phyloP scores from a whole-genome alignment of 495 filamentous ascomycete genomes.

The Penicillium cosmopolitanum region DNA sequence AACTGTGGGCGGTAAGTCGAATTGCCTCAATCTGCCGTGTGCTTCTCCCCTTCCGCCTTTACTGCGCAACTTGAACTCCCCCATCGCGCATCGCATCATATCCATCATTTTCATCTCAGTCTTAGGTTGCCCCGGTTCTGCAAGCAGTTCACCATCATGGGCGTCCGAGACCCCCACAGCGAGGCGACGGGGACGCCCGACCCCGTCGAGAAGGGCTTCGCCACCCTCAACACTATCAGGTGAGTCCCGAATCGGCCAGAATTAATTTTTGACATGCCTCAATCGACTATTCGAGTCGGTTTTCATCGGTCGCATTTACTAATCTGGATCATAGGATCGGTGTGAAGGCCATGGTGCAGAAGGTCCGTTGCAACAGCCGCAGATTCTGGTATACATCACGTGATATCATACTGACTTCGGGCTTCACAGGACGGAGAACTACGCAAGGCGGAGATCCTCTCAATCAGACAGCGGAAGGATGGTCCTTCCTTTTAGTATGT shows the following conservation, averaged over 20 bases:
- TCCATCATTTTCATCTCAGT: slow-evolving; percentile 31
- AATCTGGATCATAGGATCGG: slow-evolving; percentile 60
- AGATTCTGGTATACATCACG: slow-evolving; percentile 39
- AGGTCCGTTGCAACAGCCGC: slow-evolving; percentile 48
- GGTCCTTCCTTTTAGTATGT: slow-evolving; percentile 78
- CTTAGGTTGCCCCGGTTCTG: not conserved
- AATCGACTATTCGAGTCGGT: slow-evolving; percentile 8
- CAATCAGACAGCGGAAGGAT: slow-evolving; percentile 81
- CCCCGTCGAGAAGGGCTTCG: slow-evolving; percentile 74
- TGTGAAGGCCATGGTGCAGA: slow-evolving; percentile 72
- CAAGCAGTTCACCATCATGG: slow-evolving; percentile 39
- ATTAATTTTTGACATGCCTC: not conserved
- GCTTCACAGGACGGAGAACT: slow-evolving; percentile 71
- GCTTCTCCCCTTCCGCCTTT: slow-evolving; percentile 22
- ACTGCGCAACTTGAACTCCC: slow-evolving; percentile 12
- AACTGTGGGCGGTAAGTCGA: slow-evolving; percentile 1
- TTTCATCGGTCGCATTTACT: slow-evolving; percentile 54
- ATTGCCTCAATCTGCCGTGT: slow-evolving; percentile 16
- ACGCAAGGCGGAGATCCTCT: slow-evolving; percentile 91
- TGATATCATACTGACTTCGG: slow-evolving; percentile 33
- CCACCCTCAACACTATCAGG: slow-evolving; percentile 78
- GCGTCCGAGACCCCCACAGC: slow-evolving; percentile 49
- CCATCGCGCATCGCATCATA: slow-evolving; percentile 31
- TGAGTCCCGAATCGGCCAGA: slow-evolving; percentile 38
- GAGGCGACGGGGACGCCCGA: slow-evolving; percentile 60